Conservation (phyloP, 257 asterid genomes). For the Solanum virginianum region DNA sequence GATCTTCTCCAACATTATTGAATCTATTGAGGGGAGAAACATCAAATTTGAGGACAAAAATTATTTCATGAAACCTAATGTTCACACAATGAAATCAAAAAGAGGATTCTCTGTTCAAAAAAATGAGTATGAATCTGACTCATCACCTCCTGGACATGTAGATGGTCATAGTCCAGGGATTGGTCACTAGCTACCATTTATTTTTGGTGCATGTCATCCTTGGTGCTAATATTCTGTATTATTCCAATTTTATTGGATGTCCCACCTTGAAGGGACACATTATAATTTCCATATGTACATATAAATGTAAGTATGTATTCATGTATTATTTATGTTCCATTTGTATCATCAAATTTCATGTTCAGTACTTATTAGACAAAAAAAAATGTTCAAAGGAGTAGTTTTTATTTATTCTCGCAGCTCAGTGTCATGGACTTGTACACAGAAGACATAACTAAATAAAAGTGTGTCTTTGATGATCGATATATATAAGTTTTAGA, state of each 20-base stretch:
- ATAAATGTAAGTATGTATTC: neutral
- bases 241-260: neutral
- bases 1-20: conserved; percentile 16
- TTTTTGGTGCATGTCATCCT: neutral
- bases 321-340: neutral
- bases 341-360: neutral
- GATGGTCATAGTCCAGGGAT: conserved; percentile 32
- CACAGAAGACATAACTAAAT: neutral
- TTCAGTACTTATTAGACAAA: neutral
- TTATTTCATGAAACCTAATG: neutral
- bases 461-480: neutral
- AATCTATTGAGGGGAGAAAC: conserved; percentile 25
- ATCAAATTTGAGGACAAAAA: conserved; percentile 6
- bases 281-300: neutral
- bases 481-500: neutral
- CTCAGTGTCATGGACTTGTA: neutral
- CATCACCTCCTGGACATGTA: conserved; percentile 4
- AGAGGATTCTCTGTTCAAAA: neutral
- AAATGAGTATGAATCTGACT: neutral
- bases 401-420: neutral
- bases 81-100: neutral
- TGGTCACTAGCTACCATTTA: neutral
- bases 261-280: neutral
- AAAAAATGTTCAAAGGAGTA: neutral
- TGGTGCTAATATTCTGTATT: neutral